Percentiles rank a stretch among this genome's conserved stretches.
Evolutionary conservation across 2,329 filamentous ascomycete species (phyloP).

Genomic region (Paraphaeosphaeria minitans): DNA sequence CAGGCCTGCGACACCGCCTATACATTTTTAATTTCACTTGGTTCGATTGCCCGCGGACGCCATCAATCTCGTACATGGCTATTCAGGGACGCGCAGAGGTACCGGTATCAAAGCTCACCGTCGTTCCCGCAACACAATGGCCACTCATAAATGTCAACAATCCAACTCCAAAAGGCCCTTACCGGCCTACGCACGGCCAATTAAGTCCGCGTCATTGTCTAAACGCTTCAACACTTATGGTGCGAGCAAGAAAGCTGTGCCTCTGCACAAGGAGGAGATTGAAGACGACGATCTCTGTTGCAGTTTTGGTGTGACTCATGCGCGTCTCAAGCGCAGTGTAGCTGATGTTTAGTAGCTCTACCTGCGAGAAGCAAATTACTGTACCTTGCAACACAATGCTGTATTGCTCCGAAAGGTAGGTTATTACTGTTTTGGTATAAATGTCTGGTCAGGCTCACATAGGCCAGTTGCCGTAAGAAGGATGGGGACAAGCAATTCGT

Average conservation of each 20-base stretch:
- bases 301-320: constrained; percentile 55
- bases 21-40: constrained; percentile 35
- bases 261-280: constrained; percentile 32
- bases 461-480: constrained; percentile 52
- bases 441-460: constrained; percentile 20
- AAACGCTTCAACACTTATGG: constrained; percentile 42
- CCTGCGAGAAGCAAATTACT: constrained; percentile 69
- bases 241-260: constrained; percentile 33
- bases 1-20: constrained; percentile 45
- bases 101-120: constrained; percentile 46
- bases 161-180: constrained; percentile 44
- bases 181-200: constrained; percentile 41
- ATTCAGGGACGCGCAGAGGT: constrained; percentile 29
- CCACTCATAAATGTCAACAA: constrained; percentile 38
- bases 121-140: constrained; percentile 40
- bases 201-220: constrained; percentile 38
- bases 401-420: constrained; percentile 69
- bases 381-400: constrained; percentile 65
- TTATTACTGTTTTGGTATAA: constrained; percentile 9
- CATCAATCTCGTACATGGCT: constrained; percentile 33
- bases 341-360: constrained; percentile 53
- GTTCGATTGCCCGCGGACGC: constrained; percentile 20
- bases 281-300: constrained; percentile 56
- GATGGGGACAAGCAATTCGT: constrained; percentile 48
- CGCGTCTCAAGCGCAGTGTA: background rate